A percentile compares a stretch with the other conserved stretches of the same genome.
Evolutionary conservation across 805 yeast species (phyloP).

Genomic region (Grigorovia humatica): DNA sequence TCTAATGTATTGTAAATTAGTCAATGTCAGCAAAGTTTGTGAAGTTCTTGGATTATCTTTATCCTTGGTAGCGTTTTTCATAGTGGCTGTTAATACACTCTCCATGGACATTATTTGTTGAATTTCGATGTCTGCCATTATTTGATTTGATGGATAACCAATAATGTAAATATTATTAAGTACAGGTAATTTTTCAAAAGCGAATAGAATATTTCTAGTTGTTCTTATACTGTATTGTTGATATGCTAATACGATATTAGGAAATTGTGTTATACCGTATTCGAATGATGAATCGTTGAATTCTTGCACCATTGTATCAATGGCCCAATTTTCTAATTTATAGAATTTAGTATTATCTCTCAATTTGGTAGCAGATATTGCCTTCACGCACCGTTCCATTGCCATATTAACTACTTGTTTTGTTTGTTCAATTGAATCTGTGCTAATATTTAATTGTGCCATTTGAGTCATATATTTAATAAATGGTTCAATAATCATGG

Average conservation of each 20-base stretch:
- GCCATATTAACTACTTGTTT: constrained; percentile 30
- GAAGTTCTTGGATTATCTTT: constrained; percentile 32
- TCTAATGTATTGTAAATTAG: constrained; percentile 43
- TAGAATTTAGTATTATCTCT: constrained; percentile 37
- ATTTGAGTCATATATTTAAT: constrained; percentile 34
- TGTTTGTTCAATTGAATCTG: constrained; percentile 30
- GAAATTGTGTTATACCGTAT: constrained; percentile 31
- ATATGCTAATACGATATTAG: constrained; percentile 27
- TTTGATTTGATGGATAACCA: constrained; percentile 29
- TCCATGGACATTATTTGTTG: constrained; percentile 38
- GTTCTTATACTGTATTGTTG: constrained; percentile 29
- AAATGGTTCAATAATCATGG: constrained; percentile 36
- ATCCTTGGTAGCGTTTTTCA: constrained; percentile 33
- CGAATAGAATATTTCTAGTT: constrained; percentile 26
- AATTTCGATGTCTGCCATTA: constrained; percentile 31
- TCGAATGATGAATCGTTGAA: constrained; percentile 6
- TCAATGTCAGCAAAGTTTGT: constrained; percentile 41
- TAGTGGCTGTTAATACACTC: constrained; percentile 34
- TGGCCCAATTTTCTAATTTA: constrained; percentile 33
- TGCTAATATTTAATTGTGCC: constrained; percentile 34
- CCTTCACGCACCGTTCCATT: constrained; percentile 36
- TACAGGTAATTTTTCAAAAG: constrained; percentile 27
- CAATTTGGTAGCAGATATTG: constrained; percentile 41
- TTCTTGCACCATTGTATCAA: constrained; percentile 17
- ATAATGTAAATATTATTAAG: constrained; percentile 29